These are phyloP conservation scores for Simmondsia chinensis DNA, from an alignment of 148 eudicot genomes.

Conservation along the genomic window DNA sequence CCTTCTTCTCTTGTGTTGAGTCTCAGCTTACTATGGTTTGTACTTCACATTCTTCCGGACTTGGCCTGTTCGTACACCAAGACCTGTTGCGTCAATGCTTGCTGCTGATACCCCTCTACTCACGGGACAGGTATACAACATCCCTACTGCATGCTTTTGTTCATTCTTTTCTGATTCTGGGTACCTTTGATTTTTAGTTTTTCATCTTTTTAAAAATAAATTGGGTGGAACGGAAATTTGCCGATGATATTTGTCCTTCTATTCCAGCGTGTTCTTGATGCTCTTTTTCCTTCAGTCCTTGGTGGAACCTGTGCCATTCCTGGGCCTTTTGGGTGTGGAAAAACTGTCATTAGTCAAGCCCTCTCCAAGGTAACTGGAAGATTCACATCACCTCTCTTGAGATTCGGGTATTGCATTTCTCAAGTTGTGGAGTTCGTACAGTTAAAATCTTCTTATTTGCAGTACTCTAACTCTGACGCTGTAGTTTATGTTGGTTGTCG, in stretches of 20 bases:
- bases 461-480: conserved; percentile 99
- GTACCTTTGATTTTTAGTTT: conserved; percentile 6
- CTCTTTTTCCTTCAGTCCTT: conserved; percentile 97
- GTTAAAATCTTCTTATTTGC: conserved; percentile 18
- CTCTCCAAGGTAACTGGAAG: conserved; percentile 72
- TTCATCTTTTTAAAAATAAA: too few relatives aligned
- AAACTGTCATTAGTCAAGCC: conserved; percentile 99
- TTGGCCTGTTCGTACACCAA: conserved; percentile 98
- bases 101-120: conserved; percentile 98
- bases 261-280: conserved; percentile 97
- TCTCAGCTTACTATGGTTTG: too few relatives aligned
- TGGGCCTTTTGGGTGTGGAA: conserved; percentile 99
- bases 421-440: background rate
- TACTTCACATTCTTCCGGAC: conserved; percentile 32
- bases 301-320: conserved; percentile 99
- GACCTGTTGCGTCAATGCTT: conserved; percentile 95
- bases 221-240: too few relatives aligned
- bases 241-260: conserved; percentile 7
- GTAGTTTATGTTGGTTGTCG: conserved; percentile 99
- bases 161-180: background rate
- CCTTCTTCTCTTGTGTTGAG: too few relatives aligned
- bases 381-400: background rate
- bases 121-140: conserved; percentile 76
- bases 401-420: conserved; percentile 1
- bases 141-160: background rate